Evolutionary conservation across 768 basidiomycete genomes (phyloP).

Genomic region (Auricularia cornea): DNA sequence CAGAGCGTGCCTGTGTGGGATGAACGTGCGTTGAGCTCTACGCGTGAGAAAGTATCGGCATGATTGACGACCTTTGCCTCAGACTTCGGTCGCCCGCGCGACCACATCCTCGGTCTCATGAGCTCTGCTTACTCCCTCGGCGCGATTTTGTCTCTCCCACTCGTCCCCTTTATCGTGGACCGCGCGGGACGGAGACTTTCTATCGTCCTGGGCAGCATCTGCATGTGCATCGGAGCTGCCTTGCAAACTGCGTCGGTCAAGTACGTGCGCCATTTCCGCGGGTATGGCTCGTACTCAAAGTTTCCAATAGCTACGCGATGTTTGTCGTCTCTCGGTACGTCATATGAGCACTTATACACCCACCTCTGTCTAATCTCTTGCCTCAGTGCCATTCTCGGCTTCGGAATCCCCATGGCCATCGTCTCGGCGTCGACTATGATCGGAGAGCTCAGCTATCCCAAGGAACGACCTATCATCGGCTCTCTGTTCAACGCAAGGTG

Average conservation of each 20-base stretch:
- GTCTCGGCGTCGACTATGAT: constrained; percentile 6
- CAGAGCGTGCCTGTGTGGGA: constrained; percentile 54
- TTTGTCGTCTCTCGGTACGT: no score
- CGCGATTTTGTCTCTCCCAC: constrained; percentile 43
- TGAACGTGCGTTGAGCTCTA: constrained; percentile 36
- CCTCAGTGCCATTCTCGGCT: constrained; percentile 6
- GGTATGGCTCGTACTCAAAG: no score
- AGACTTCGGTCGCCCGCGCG: constrained; percentile 51
- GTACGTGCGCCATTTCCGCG: not conserved
- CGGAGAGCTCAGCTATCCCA: constrained; percentile 8
- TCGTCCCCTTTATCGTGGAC: constrained; percentile 45
- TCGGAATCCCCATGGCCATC: constrained; percentile 8
- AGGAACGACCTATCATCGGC: constrained; percentile 6
- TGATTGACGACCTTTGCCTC: no score
- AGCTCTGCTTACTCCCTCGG: constrained; percentile 55
- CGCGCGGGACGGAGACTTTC: constrained; percentile 36
- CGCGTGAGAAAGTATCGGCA: no score
- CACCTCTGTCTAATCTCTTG: not conserved
- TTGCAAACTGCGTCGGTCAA: constrained; percentile 8
- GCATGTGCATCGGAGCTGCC: constrained; percentile 40
- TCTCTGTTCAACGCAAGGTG: not conserved
- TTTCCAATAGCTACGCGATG: no score
- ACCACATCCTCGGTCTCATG: constrained; percentile 47
- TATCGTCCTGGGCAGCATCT: constrained; percentile 15
- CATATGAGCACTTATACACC: no score